phyloP scores from a whole-genome alignment of 345 rosid genomes.

The Eucalyptus paniculata region DNA sequence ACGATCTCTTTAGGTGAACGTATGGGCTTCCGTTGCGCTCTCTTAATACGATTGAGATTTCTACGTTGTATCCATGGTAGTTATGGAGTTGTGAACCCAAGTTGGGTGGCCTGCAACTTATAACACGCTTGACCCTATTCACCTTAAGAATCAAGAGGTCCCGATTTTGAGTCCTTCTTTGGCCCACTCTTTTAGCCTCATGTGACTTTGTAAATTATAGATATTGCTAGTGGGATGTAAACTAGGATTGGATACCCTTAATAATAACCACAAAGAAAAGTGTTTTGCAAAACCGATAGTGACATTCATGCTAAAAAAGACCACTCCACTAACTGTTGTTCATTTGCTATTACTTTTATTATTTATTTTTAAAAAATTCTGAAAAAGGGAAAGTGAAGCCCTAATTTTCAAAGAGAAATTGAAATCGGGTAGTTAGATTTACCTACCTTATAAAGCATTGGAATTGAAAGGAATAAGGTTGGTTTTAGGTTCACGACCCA shows the following conservation, averaged over 20 bases:
- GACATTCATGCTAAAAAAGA: background rate
- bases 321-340: background rate
- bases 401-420: background rate
- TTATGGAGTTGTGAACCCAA: background rate
- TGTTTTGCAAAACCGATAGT: background rate
- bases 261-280: background rate
- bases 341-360: background rate
- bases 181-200: background rate
- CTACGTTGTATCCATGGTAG: background rate
- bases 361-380: background rate
- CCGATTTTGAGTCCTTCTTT: background rate
- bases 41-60: background rate
- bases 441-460: background rate
- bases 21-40: background rate
- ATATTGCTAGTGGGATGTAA: background rate
- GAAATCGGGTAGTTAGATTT: rapidly evolving
- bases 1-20: background rate
- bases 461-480: background rate
- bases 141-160: background rate
- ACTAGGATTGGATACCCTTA: background rate
- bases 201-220: background rate
- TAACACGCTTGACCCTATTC: background rate
- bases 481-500: background rate
- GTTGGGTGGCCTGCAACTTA: background rate
- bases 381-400: background rate